These are phyloP conservation scores for Pilobolus umbonatus DNA, from an alignment of 192 early-diverging fungal genomes.

Conservation along the genomic window DNA sequence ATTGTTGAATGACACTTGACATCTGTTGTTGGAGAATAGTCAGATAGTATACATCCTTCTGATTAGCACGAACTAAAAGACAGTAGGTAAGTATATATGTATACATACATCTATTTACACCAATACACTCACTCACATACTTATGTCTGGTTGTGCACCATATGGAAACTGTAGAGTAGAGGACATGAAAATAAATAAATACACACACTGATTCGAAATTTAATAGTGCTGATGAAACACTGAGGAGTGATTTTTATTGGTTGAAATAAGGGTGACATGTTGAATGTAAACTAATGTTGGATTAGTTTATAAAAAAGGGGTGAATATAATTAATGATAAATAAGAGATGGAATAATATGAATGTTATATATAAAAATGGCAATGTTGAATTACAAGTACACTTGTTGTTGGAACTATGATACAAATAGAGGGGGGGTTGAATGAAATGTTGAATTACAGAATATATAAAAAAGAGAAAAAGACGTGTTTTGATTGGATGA, in stretches of 20 bases:
- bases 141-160: slow-evolving; percentile 77
- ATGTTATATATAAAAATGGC: slow-evolving; percentile 5
- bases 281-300: slow-evolving; percentile 16
- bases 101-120: background rate
- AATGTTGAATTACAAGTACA: slow-evolving; percentile 4
- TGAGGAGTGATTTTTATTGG: background rate
- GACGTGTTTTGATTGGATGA: slow-evolving; percentile 6
- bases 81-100: background rate
- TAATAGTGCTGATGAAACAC: background rate
- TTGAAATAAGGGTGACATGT: slow-evolving; percentile 6
- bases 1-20: slow-evolving; percentile 54
- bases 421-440: background rate
- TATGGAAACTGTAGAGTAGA: slow-evolving; percentile 48
- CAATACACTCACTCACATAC: slow-evolving; percentile 39
- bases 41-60: slow-evolving; percentile 87
- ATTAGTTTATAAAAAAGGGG: background rate
- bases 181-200: background rate
- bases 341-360: background rate
- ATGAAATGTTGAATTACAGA: slow-evolving; percentile 15
- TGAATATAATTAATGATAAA: background rate
- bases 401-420: background rate
- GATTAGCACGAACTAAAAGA: slow-evolving; percentile 73
- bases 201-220: background rate
- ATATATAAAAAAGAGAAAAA: slow-evolving; percentile 1
- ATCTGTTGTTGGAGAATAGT: slow-evolving; percentile 60